Base-by-base conservation (phyloP, 306 rosid genomes). In the Comarum palustre region DNA sequence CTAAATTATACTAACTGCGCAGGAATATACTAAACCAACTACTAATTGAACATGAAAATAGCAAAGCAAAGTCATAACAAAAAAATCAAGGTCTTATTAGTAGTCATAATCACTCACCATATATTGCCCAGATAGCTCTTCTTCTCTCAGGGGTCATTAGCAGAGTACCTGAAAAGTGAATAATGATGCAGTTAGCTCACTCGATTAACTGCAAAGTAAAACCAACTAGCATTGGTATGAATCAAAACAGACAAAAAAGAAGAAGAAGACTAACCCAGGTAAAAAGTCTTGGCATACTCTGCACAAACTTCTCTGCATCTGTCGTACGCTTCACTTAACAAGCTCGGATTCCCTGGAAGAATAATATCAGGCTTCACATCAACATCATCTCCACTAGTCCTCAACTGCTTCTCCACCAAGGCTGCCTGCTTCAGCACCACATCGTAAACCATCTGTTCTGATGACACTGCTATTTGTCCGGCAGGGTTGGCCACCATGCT, bases 281-380 rank as follows among this genome's bases (percentile, higher is more conserved):
- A 90, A 78, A 93, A 93, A 2, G 98, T 93, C 76, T 93, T 93
- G 55, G 98, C 98, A 84, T 93, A 93, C 74, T 93, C 98, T 77
- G 98, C 92, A 70, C 98, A 93, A 24, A 93, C 93, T 79, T 90
- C 89, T 58, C 91, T 93, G 82, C 98, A 90, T 14, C 98, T 86
- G 72, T 87, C 85, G 81, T 87, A 93, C 29, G 98, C 93, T 12
- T 77, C 84, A 79, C 58, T 82, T 83, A 93, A 78, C 32, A 93
- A 79, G 83, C 84, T 79, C 71, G 80, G 77, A 86, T 83, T 75
- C 79, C 91, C 96, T 0, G 95, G 95, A 54, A 88, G 72, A 81
- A 52, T 47, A 73, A 85, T 79, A 84, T 84, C 90, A 0, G 88
- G 90, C 46, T 85, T 88, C 80, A 64, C 78, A 13, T 78, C 75